phyloP scores from a whole-genome alignment of 2,329 filamentous ascomycete genomes.

The Pestalotiopsis sp. region DNA sequence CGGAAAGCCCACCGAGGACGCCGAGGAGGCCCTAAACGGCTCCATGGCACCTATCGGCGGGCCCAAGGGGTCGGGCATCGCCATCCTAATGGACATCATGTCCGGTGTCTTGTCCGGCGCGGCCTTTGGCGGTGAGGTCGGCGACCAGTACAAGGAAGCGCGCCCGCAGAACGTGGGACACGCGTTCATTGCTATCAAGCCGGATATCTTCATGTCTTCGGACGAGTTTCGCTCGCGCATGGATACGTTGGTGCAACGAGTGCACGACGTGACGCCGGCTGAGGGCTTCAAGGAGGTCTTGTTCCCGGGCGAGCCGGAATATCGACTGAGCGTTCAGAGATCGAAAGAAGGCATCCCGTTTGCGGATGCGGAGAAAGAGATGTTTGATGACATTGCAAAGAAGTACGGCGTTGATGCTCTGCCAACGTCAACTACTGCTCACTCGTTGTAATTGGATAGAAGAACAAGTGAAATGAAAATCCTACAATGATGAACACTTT shows the following conservation, averaged over 20 bases:
- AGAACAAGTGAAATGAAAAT: background rate
- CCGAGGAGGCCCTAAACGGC: background rate
- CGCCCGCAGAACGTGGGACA: slow-evolving; percentile 1
- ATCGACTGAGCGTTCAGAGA: background rate
- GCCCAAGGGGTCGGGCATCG: background rate
- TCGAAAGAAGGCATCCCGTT: background rate
- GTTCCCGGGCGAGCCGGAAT: background rate
- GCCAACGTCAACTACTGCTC: background rate
- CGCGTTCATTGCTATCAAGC: background rate
- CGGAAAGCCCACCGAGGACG: background rate
- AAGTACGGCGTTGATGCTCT: background rate
- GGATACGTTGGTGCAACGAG: background rate
- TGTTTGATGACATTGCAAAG: background rate
- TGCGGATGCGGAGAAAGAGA: background rate
- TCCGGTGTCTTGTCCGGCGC: background rate
- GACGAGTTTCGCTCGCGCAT: background rate
- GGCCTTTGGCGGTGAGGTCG: background rate
- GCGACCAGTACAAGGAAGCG: background rate
- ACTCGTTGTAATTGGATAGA: background rate
- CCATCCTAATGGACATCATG: slow-evolving; percentile 2
- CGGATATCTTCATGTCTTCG: background rate
- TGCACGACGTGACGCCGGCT: background rate
- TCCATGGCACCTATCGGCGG: background rate
- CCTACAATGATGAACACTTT: too few relatives aligned
- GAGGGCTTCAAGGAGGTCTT: background rate